These are phyloP conservation scores for Exophiala phaeomuriformis DNA, from an alignment of 2,329 filamentous ascomycete genomes.

Conservation along the genomic window DNA sequence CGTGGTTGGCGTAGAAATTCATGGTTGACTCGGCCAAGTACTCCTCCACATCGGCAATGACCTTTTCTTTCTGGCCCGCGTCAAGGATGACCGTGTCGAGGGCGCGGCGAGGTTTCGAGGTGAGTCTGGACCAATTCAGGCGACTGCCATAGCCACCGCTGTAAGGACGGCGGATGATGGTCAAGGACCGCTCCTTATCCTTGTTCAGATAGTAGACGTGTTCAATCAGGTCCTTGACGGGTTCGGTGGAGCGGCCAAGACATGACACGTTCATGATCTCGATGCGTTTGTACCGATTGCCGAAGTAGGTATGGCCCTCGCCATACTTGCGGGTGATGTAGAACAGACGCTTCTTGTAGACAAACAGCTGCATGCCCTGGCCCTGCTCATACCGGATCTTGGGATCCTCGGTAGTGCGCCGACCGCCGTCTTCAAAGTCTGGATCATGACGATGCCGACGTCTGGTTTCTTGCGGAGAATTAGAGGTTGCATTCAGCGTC, in stretches of 20 bases:
- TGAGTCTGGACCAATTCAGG: slow-evolving; percentile 26
- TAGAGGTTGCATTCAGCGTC: slow-evolving; percentile 23
- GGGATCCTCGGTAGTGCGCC: slow-evolving; percentile 16
- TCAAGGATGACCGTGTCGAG: slow-evolving; percentile 26
- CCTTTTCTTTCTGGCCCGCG: slow-evolving; percentile 18
- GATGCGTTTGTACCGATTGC: slow-evolving; percentile 23
- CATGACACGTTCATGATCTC: slow-evolving; percentile 23
- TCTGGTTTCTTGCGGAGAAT: slow-evolving; percentile 16
- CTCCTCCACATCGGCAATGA: slow-evolving; percentile 23
- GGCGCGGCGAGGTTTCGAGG: slow-evolving; percentile 21
- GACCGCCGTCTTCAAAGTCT: slow-evolving; percentile 23
- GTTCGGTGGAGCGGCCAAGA: slow-evolving; percentile 22
- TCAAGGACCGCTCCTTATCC: slow-evolving; percentile 24
- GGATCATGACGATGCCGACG: slow-evolving; percentile 19
- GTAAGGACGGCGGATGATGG: slow-evolving; percentile 24
- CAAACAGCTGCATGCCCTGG: slow-evolving; percentile 25
- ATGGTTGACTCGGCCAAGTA: slow-evolving; percentile 26
- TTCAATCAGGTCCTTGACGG: slow-evolving; percentile 25
- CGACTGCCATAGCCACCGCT: slow-evolving; percentile 19
- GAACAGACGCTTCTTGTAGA: slow-evolving; percentile 23
- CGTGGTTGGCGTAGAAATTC: slow-evolving; percentile 29
- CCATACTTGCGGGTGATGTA: slow-evolving; percentile 18
- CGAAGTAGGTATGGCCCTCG: slow-evolving; percentile 24
- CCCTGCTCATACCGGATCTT: slow-evolving; percentile 27
- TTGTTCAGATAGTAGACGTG: slow-evolving; percentile 25